Conservation (phyloP, 1,284 basidiomycete genomes). For the Xanthoconium separans region DNA sequence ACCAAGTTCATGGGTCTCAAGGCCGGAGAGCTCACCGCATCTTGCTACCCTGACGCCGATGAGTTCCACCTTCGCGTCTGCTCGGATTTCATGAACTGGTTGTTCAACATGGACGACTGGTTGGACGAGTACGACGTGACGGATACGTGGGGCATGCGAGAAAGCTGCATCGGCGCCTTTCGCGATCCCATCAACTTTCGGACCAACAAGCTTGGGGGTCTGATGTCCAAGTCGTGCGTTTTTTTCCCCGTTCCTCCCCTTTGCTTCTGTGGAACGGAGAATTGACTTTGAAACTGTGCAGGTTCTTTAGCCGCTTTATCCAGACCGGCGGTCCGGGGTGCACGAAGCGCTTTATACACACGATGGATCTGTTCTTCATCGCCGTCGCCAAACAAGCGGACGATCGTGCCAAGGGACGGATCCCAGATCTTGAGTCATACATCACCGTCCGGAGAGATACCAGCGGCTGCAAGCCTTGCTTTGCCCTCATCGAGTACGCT, state of each 20-base stretch:
- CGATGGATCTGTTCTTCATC: constrained; percentile 52
- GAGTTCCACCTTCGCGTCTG: constrained; percentile 59
- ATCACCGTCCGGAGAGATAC: constrained; percentile 58
- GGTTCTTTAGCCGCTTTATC: constrained; percentile 54
- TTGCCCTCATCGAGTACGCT: constrained; percentile 59
- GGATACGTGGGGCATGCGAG: constrained; percentile 38
- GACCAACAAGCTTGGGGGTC: constrained; percentile 49
- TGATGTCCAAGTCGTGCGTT: constrained; percentile 55
- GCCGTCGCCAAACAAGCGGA: constrained; percentile 52
- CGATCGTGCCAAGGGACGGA: constrained; percentile 45
- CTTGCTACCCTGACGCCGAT: constrained; percentile 57
- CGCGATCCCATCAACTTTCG: constrained; percentile 44
- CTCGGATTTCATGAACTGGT: constrained; percentile 58
- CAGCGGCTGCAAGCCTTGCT: constrained; percentile 57
- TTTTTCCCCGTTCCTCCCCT: constrained; percentile 7
- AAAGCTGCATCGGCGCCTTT: constrained; percentile 53
- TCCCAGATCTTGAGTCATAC: constrained; percentile 58
- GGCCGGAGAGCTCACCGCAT: constrained; percentile 65
- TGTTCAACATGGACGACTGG: constrained; percentile 58
- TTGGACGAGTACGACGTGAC: constrained; percentile 47
- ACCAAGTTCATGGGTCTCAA: constrained; percentile 56
- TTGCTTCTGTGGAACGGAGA: background rate
- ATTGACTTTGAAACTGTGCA: constrained; percentile 21
- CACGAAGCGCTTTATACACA: constrained; percentile 58
- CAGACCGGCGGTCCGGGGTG: constrained; percentile 47